A percentile compares a stretch with the other conserved stretches of the same genome.
Evolutionary conservation across 257 asterid genomes (phyloP).

Genomic region (Jasminum sambac): DNA sequence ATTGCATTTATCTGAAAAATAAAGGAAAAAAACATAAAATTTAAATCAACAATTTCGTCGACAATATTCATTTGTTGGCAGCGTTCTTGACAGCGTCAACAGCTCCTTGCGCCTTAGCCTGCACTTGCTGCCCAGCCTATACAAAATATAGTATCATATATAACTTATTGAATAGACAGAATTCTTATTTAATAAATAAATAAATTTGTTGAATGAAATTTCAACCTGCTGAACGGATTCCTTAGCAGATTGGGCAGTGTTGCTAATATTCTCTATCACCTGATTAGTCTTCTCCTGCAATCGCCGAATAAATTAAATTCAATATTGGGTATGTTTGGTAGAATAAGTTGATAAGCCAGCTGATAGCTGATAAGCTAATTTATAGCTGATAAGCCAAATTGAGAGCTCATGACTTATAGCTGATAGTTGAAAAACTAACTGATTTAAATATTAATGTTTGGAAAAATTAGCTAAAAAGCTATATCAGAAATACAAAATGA

Average conservation of each 20-base stretch:
- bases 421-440: too few relatives aligned
- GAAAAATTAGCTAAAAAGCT: too few relatives aligned
- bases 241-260: constrained; percentile 43
- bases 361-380: too few relatives aligned
- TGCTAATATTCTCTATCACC: constrained; percentile 33
- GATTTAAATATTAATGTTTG: too few relatives aligned
- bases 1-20: background rate
- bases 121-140: constrained; percentile 42
- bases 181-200: too few relatives aligned
- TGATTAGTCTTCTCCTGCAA: constrained; percentile 41
- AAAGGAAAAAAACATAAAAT: background rate
- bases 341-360: too few relatives aligned
- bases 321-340: too few relatives aligned
- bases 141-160: background rate
- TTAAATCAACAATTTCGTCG: background rate
- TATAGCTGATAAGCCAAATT: too few relatives aligned
- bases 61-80: constrained; percentile 34
- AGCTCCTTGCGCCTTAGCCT: constrained; percentile 48
- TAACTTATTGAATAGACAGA: background rate
- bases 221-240: constrained; percentile 36
- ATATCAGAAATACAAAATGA: too few relatives aligned
- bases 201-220: background rate
- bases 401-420: too few relatives aligned
- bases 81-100: constrained; percentile 41
- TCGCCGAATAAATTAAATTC: background rate